These are phyloP conservation scores for Geotrichum candidum DNA, from an alignment of 1,139 yeast species.

Conservation along the genomic window DNA sequence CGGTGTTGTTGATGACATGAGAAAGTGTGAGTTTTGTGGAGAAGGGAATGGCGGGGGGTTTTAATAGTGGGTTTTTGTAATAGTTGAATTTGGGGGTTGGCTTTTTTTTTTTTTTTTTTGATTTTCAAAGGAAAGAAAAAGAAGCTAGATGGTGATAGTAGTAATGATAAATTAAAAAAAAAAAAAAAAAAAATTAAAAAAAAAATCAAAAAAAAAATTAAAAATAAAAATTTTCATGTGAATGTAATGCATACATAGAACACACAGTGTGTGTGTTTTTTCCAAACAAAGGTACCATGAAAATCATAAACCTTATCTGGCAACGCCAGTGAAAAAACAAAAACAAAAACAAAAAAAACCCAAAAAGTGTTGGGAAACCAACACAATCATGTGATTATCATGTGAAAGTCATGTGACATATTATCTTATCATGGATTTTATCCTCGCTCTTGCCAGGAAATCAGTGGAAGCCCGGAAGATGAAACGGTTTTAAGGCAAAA, in stretches of 20 bases:
- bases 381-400: background rate
- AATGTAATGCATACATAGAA: background rate
- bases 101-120: too few relatives aligned
- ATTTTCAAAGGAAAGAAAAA: too few relatives aligned
- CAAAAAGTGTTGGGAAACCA: background rate
- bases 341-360: too few relatives aligned
- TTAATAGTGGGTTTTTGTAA: background rate
- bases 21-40: background rate
- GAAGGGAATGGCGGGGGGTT: slow-evolving; percentile 6
- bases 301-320: background rate
- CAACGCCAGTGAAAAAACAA: background rate
- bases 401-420: background rate
- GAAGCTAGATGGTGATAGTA: too few relatives aligned
- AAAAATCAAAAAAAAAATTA: background rate
- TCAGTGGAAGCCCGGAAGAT: background rate
- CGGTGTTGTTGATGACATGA: slow-evolving; percentile 4
- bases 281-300: background rate
- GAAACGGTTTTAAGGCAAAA: background rate
- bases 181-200: background rate
- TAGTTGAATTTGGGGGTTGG: too few relatives aligned
- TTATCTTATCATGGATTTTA: background rate
- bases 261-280: background rate
- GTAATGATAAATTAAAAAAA: too few relatives aligned
- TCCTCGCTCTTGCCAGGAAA: background rate
- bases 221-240: background rate